These are phyloP conservation scores for Paramyrothecium roridum DNA, from an alignment of 2,329 filamentous ascomycete species.

Conservation along the genomic window DNA sequence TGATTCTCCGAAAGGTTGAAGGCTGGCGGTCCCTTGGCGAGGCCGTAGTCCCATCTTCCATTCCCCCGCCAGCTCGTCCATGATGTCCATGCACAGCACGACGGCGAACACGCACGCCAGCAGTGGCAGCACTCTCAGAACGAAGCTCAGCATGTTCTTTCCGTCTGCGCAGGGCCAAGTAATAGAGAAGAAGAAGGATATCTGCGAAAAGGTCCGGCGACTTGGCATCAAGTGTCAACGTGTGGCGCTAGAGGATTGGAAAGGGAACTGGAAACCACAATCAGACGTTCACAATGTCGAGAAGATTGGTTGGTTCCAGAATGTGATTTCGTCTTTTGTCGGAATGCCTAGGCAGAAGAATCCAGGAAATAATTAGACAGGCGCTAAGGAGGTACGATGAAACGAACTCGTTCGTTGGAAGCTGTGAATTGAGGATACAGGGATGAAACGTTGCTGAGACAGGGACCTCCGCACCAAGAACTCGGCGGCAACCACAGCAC, in stretches of 20 bases:
- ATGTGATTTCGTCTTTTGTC: too few species aligned
- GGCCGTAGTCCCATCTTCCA: slow-evolving; percentile 33
- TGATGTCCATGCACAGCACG: slow-evolving; percentile 17
- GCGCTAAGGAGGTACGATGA: neutral
- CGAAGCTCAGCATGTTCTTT: neutral
- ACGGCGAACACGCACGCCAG: neutral
- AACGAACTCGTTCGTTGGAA: neutral
- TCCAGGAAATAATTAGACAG: too few species aligned
- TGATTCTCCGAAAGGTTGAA: slow-evolving; percentile 38
- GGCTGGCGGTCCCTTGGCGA: slow-evolving; percentile 25
- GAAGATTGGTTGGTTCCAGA: too few species aligned
- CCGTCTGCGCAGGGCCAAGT: neutral
- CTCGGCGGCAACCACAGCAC: neutral
- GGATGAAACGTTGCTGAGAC: neutral
- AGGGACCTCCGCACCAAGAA: neutral
- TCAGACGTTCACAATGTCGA: too few species aligned
- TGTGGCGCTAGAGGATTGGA: too few species aligned
- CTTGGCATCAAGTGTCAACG: too few species aligned
- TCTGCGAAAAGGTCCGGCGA: too few species aligned
- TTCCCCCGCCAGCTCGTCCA: slow-evolving; percentile 28
- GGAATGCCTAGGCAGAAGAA: too few species aligned
- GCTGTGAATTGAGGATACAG: neutral
- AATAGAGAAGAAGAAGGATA: too few species aligned
- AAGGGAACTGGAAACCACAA: too few species aligned
- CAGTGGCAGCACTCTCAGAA: neutral